phyloP scores from a whole-genome alignment of 129 eudicot genomes.

The Pseudognaphalium luteoalbum region DNA sequence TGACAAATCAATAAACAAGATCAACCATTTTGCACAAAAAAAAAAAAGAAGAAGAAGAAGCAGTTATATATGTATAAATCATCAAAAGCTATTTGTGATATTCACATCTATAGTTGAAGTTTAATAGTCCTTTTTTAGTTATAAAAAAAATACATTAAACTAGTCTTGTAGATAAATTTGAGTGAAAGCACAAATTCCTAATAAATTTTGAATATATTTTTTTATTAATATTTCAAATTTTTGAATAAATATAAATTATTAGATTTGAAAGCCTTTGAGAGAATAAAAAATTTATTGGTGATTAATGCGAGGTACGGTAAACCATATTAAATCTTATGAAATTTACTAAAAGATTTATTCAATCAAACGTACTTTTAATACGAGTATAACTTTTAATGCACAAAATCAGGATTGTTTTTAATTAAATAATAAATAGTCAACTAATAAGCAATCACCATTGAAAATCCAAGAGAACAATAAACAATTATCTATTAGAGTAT shows the following conservation, averaged over 20 bases:
- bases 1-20: no score
- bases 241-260: conserved; percentile 26
- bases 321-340: not conserved
- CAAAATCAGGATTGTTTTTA: no score
- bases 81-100: no score
- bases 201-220: not conserved
- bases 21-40: no score
- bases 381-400: conserved; percentile 18
- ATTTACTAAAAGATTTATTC: not conserved
- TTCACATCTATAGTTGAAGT: no score
- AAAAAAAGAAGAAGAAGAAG: no score
- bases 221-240: conserved; percentile 15
- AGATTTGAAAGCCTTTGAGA: conserved; percentile 3
- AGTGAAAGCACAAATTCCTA: conserved; percentile 10
- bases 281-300: conserved; percentile 10
- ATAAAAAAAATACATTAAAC: not conserved
- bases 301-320: conserved; percentile 24
- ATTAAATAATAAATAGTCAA: no score
- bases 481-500: no score
- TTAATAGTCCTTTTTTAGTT: no score
- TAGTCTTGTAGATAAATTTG: not conserved
- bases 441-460: no score
- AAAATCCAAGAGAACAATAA: no score
- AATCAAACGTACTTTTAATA: not conserved
- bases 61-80: no score